Conservation (phyloP, 331 rosid species). For the Saraca asoca region DNA sequence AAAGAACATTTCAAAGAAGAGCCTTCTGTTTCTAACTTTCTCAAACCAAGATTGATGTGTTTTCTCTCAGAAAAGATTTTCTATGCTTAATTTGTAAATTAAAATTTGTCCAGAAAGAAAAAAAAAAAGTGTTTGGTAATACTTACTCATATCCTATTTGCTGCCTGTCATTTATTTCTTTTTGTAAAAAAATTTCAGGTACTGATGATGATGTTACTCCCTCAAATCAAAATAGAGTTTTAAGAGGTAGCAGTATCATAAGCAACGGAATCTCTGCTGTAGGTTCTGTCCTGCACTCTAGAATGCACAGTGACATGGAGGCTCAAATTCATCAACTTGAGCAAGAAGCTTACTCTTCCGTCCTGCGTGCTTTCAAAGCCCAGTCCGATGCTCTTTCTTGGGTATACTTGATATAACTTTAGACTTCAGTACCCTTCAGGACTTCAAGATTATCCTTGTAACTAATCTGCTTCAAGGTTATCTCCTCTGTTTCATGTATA, state of each 20-base stretch:
- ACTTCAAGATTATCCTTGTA: too few species aligned
- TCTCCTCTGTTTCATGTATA: constrained; percentile 23
- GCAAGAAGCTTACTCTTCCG: constrained; percentile 91
- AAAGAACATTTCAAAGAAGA: too few species aligned
- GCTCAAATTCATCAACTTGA: constrained; percentile 87
- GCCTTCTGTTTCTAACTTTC: too few species aligned
- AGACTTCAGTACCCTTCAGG: too few species aligned
- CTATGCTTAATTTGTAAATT: too few species aligned
- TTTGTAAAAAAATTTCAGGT: constrained; percentile 55
- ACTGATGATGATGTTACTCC: constrained; percentile 65
- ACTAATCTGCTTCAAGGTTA: constrained; percentile 20
- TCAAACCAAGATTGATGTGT: too few species aligned
- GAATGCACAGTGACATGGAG: constrained; percentile 64
- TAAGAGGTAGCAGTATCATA: constrained; percentile 42
- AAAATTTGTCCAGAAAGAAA: too few species aligned
- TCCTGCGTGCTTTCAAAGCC: constrained; percentile 95
- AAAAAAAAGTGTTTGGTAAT: too few species aligned
- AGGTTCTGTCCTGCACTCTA: constrained; percentile 43
- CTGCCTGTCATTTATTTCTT: too few species aligned
- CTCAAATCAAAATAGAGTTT: constrained; percentile 63
- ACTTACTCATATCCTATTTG: too few species aligned
- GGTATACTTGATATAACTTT: constrained; percentile 43
- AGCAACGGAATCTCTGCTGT: constrained; percentile 54
- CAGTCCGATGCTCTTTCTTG: constrained; percentile 93
- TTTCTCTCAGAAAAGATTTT: too few species aligned